Evolutionary conservation across 2,329 filamentous ascomycete species (phyloP).

Genomic region (Leptographium procerum): DNA sequence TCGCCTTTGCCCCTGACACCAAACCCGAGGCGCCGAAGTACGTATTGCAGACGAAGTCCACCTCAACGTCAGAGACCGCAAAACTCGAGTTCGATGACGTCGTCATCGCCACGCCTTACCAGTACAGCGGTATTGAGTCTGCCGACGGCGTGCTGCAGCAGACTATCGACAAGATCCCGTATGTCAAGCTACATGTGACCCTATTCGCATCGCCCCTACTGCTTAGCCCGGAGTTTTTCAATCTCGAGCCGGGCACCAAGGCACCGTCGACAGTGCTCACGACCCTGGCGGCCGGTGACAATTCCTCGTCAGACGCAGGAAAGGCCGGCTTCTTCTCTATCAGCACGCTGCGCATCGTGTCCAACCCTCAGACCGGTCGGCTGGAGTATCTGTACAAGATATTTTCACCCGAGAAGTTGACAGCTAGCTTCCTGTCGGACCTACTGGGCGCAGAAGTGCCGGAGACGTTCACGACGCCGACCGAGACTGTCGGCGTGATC

Average conservation of each 20-base stretch:
- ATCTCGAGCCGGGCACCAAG: conserved; percentile 40
- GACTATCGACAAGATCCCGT: conserved; percentile 67
- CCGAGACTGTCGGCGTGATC: conserved; percentile 34
- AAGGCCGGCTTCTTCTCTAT: conserved; percentile 76
- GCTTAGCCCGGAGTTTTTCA: conserved; percentile 66
- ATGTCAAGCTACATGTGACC: conserved; percentile 78
- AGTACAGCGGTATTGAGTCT: conserved; percentile 60
- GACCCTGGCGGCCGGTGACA: conserved; percentile 55
- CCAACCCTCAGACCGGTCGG: conserved; percentile 45
- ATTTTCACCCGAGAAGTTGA: conserved; percentile 46
- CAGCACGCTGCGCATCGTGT: conserved; percentile 55
- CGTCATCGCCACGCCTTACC: conserved; percentile 71
- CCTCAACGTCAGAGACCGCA: conserved; percentile 13
- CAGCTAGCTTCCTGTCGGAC: conserved; percentile 38
- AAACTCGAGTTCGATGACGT: conserved; percentile 60
- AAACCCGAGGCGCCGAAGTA: conserved; percentile 26
- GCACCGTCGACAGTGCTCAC: conserved; percentile 73
- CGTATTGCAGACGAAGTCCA: conserved; percentile 26
- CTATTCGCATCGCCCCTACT: conserved; percentile 68
- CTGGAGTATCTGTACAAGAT: conserved; percentile 54
- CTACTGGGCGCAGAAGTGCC: conserved; percentile 40
- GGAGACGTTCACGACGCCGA: conserved; percentile 21
- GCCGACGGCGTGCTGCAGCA: conserved; percentile 57
- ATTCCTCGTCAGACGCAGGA: conserved; percentile 47
- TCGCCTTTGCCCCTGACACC: neutral